Base-by-base conservation (phyloP, 169 alveolate species). In the Babesia divergens region DNA sequence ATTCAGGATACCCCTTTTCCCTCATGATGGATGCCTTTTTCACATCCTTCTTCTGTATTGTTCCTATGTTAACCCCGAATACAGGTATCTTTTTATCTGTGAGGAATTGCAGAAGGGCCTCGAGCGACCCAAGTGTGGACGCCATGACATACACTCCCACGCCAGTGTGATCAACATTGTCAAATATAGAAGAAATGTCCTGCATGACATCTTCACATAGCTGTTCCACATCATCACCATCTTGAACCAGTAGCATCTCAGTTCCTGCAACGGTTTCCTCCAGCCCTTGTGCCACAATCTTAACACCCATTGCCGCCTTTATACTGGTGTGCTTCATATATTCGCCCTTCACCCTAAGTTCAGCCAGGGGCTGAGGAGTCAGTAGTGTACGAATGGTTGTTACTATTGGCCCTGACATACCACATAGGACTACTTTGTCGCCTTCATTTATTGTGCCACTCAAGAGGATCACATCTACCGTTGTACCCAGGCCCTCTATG, bases 321-420 rank as follows among this genome's bases (percentile, higher is more conserved):
- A 98, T 94, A 46, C 37, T 49, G 31, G 90, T 68, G 75, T 97
- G 99, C 70, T 94, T 95, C 32, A 94, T 86, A 86, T 96, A 98
- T 56, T 98, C 99, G 53, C 98, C 97, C 92, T 97, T 97, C 28
- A 98, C 99, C 65, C 99, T 91, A 94, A 97, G 89, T 88, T 98
- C 99, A 85, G 95, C 96, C 97, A 97, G 89, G 8, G 99, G 99
- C 77, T 94, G 98, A 3, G 99, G 99, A 0, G 99, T 96, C 72
- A 97, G 82, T 20, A 98, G 84, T 3, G 99, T 99, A 70, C 99
- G 95, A 44, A 97, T 94, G 29, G 94, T 94, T 0, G 99, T 96
- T 9, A 93, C 95, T 18, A 98, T 96, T 0, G 99, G 99, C 0
- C 99, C 99, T 37, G 92, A 89, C 55, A 97, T 91, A 1, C 99